Conservation (phyloP, 805 yeast genomes). For the Metschnikowia cubensis region DNA sequence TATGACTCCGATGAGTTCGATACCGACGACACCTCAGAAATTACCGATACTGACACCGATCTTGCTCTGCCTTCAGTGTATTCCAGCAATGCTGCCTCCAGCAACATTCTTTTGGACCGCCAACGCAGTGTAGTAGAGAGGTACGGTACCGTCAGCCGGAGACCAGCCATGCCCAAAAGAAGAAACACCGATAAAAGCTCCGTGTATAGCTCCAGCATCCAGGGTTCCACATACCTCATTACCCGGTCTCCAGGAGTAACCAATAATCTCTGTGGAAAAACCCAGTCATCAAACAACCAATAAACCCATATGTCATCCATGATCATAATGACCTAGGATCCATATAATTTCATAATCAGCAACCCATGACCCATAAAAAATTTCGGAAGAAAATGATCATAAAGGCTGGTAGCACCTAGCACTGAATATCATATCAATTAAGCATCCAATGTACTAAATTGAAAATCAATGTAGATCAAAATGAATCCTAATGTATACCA, state of each 20-base stretch:
- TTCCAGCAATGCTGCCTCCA: neutral
- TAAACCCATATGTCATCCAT: too few relatives aligned
- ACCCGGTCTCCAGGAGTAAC: neutral
- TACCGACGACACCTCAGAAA: neutral
- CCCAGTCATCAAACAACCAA: neutral
- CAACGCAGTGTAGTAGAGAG: conserved; percentile 3
- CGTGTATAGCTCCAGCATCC: conserved; percentile 5
- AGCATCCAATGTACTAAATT: too few relatives aligned
- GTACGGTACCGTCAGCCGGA: conserved; percentile 13
- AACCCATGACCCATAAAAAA: too few relatives aligned
- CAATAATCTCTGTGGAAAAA: neutral
- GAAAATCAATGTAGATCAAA: too few relatives aligned
- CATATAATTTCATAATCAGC: neutral
- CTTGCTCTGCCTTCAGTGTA: neutral
- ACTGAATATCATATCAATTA: too few relatives aligned
- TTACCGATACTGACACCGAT: neutral
- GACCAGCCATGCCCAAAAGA: neutral
- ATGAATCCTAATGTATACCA: too few relatives aligned
- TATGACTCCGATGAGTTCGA: conserved; percentile 31
- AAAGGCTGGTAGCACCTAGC: too few relatives aligned
- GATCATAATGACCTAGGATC: neutral
- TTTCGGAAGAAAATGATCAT: too few relatives aligned
- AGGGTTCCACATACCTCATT: conserved; percentile 3
- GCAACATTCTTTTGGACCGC: neutral
- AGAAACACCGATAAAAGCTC: conserved; percentile 1